These are phyloP conservation scores for Carex parvula DNA, from an alignment of 176 grass and related monocot species.

Conservation along the genomic window DNA sequence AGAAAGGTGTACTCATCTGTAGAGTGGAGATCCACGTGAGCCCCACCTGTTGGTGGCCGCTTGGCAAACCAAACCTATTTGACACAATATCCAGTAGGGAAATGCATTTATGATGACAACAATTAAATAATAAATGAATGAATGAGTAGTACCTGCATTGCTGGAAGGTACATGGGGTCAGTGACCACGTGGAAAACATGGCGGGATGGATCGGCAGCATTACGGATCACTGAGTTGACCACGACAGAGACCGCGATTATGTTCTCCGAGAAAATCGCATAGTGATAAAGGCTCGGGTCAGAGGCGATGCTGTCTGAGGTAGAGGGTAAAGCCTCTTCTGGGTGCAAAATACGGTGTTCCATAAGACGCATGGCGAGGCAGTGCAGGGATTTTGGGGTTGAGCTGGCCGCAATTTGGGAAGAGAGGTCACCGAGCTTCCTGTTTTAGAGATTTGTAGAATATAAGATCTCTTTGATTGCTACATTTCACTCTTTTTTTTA, in stretches of 20 bases:
- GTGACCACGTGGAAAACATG: conserved; percentile 96
- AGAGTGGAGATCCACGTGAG: conserved; percentile 70
- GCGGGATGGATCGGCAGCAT: conserved; percentile 55
- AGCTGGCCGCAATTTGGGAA: conserved; percentile 65
- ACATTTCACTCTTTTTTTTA: not conserved
- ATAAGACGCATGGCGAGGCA: conserved; percentile 98
- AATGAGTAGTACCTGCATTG: conserved; percentile 54
- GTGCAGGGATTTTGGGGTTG: conserved; percentile 89
- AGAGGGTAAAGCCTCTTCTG: conserved; percentile 33
- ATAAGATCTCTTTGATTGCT: not conserved
- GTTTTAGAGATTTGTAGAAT: not conserved
- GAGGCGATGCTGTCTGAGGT: not conserved
- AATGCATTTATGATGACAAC: not conserved
- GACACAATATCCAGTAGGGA: not conserved
- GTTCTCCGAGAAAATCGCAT: conserved; percentile 83
- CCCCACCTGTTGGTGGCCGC: conserved; percentile 54
- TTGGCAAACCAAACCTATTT: conserved; percentile 60
- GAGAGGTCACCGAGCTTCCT: conserved; percentile 55
- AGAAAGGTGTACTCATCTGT: conserved; percentile 65
- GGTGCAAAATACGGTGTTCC: conserved; percentile 64
- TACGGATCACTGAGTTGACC: conserved; percentile 62
- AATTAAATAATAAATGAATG: not conserved
- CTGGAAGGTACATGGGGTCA: conserved; percentile 75
- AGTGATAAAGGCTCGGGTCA: conserved; percentile 72
- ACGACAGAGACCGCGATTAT: conserved; percentile 78